Base-by-base conservation (phyloP, 2,329 filamentous ascomycete genomes). In the Fusarium albosuccineum region DNA sequence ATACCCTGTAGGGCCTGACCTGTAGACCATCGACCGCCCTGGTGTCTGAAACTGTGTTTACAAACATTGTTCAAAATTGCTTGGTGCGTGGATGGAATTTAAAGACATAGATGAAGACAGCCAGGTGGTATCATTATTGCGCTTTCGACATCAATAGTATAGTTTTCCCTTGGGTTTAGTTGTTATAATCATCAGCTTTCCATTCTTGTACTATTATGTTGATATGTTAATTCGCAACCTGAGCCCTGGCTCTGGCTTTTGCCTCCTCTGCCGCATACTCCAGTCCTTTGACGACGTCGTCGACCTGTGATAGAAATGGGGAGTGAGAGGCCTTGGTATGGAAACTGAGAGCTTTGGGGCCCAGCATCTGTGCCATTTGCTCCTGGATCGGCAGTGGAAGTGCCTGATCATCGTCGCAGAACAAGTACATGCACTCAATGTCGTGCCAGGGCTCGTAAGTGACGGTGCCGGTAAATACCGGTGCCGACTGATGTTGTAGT, bases 401-500 rank as follows among this genome's bases (percentile, higher is more conserved):
- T 8, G 71, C 74, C 14, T 74, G 58, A 48, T 74, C 74, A 1
- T 70, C 48, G 6, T 70, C 58, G 33, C 62, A 70, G 30, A 68
- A 66, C 46, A 76, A 68, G 58, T 70, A 75, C 60, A 70, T 67
- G 34, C 61, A 67, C 29, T 70, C 62, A 9, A 76, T 70, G n/a
- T 73, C 70, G 11, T 73, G 53, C 74, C 74, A 76, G 4, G 74
- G 72, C 40, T 73, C 74, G 11, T 70, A 72, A n/a, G 58, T 64
- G 1, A 70, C 66, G 4, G 57, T 37, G 17, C 68, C 73, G 5
- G 68, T 68, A 8, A 74, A 74, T 1, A 70, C 52, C 5, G 46
- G 34, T 1, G 41, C 60, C 0, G 66, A 71, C 26, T 71, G 57
- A 33, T 71, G 62, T n/a, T 64, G 44, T 6, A 68, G 45, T 2